Base-by-base conservation (phyloP, 2,329 filamentous ascomycete species). In the Fusarium sp. region DNA sequence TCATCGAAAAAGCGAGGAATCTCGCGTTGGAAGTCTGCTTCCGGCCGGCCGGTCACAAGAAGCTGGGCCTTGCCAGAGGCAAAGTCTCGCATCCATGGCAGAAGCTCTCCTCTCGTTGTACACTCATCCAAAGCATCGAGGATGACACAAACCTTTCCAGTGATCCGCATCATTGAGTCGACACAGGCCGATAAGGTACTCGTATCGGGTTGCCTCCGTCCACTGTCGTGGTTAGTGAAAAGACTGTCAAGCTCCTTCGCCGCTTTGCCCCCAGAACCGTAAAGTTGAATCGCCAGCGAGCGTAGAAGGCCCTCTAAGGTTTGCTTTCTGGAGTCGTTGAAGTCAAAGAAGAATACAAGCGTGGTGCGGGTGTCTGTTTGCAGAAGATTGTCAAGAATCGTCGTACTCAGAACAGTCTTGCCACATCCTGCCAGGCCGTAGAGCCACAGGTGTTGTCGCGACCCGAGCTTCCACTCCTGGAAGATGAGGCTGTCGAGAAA, bases 101-200 rank as follows among this genome's bases (percentile, higher is more conserved):
- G 31, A 37, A 80, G 67, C 8, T 74, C 65, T 9, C 35, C 4
- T 54, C 71, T 78, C 31, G 59, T 72, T 6, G 39, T 69, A 9
- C 54, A 79, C 54, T 80, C 76, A 35, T 78, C 76, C 14, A 80
- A 43, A 8, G 77, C 78, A 24, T 80, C 76, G 0, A 80, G 43
- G 7, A 77, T 35, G n/a, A 79, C 59, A 14, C 8, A 35, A 14
- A 64, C 52, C 14, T 50, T 71, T 48, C 39, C 59, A 11, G 29
- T 11, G 9, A 13, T 22, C 65, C 31, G 29, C 3, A 83, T 67
- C 67, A 82, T 80, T 9, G 27, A 66, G 22, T 20, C 24, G 24
- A 74, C 14, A 39, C 37, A 27, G 6, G 27, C 41, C 45, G 39
- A 60, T 7, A 74, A 57, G 4, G 43, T 16, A 10, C 22, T 62